Base-by-base conservation (phyloP, 306 rosid species). In the Lablab purpureus region DNA sequence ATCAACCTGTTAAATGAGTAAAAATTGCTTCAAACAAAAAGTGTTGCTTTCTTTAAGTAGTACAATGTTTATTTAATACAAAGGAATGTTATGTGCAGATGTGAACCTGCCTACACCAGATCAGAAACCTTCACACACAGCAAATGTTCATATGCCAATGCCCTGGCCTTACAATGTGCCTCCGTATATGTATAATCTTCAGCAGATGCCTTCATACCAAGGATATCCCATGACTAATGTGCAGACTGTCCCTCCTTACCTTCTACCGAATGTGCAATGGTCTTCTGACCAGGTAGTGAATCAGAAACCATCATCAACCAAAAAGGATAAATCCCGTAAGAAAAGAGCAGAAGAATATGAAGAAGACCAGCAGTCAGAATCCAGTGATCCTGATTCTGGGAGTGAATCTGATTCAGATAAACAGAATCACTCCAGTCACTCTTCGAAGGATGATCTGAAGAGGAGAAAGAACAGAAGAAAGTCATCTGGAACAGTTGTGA, bases 401-500 rank as follows among this genome's bases (percentile, higher is more conserved):
- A 82, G 87, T 25, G 85, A 81, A 54, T 80, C 89, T 56, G 68
- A 84, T 73, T 90, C 90, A 41, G 85, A 78, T 40, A 73, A 81
- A 65, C 74, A 69, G 45, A 80, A 70, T 49, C 86, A 84, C 56
- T 80, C 71, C 14, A 82, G 70, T 70, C 65, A 62, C 50, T 86
- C 94, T 54, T 74, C 67, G 37, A 78, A 80, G 78, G 84, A 82
- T 40, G 84, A 84, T 72, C 11, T 30, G 10, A 77, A 81, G 52
- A 83, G 77, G 81, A 90, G 83, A 81, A 86, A 76, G 30, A 30
- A 56, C 73, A 81, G 83, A 63, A 88, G 85, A 74, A 86, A 83
- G 71, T 88, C 91, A 69, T 78, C 89, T 21, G 75, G 91, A 70
- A 88, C 88, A 52, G 90, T 88, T 79, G 89, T 88, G 65, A 90